These are phyloP conservation scores for Yamadazyma atlantica DNA, from an alignment of 1,139 yeast species.

Conservation along the genomic window DNA sequence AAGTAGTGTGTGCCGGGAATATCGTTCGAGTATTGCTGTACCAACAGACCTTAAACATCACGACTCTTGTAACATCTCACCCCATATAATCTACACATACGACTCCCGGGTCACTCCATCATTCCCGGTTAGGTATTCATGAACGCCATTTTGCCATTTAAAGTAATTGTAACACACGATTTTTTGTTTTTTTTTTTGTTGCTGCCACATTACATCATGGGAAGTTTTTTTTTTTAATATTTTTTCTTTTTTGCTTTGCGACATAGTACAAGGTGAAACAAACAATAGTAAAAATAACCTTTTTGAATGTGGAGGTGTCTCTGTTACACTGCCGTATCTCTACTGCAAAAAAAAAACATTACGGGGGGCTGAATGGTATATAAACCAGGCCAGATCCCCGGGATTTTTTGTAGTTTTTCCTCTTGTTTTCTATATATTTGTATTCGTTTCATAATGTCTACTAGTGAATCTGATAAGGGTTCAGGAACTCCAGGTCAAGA, in stretches of 20 bases:
- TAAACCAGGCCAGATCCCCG: constrained; percentile 1
- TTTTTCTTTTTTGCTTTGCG: too few species aligned
- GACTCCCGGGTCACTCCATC: too few species aligned
- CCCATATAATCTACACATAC: too few species aligned
- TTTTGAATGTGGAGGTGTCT: neutral
- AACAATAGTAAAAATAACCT: constrained; percentile 1
- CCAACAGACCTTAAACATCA: too few species aligned
- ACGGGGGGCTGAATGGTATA: neutral
- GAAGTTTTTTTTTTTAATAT: neutral
- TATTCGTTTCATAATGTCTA: constrained; percentile 6
- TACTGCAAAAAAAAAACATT: neutral
- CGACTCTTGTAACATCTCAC: too few species aligned
- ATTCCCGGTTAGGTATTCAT: neutral
- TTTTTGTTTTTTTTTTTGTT: neutral
- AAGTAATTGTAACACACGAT: constrained; percentile 1
- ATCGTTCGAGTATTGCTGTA: too few species aligned
- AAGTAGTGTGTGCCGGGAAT: neutral
- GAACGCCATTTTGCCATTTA: constrained; percentile 1
- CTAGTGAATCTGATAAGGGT: constrained; percentile 9
- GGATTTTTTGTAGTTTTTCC: neutral
- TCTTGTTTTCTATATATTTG: neutral
- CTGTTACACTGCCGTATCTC: constrained; percentile 1
- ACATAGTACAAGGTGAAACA: constrained; percentile 1
- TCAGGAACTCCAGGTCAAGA: constrained; percentile 4
- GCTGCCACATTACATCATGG: constrained; percentile 3